Base-by-base conservation (phyloP, 768 basidiomycete species). In the Mycena amicta region DNA sequence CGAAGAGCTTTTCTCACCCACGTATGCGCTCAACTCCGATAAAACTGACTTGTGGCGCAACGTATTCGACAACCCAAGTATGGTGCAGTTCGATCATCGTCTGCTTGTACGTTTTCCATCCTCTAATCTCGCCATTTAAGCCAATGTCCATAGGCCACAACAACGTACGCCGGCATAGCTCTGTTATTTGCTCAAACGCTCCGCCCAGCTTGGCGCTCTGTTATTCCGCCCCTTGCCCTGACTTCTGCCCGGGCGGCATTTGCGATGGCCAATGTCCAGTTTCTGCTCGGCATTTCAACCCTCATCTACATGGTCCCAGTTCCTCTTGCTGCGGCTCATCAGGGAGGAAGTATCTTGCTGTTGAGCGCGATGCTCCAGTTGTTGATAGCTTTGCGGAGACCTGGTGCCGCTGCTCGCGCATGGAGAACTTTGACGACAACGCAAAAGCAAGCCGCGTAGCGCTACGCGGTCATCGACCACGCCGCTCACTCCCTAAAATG, bases 31-130 rank as follows among this genome's bases (percentile, higher is more conserved):
- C 71, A 82, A 72, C 28, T 65, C 75, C 0, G 89, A 92, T 70
- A 77, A 83, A 61, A 85, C 84, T 1, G 94, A 97, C 68, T 69
- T 84, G n/a, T 95, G 94, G 93, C 80, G 97, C 59, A 98, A 98
- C 71, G 77, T 98, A 51, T 86, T 97, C 61, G 97, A 99, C 75
- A 99, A 99, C 68, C 97, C 97, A 6, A 95, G 92, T 8, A 97
- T 96, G 0, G 95, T 95, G 6, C 97, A 99, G 70, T 98, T 98
- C 67, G 86, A 99, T 69, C 97, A 99, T 73, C 89, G 97, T 22
- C 77, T 95, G 50, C 83, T 99, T 51, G 95, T 91, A 67, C 73
- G 92, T 79, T 37, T 53, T n/a, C n/a, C n/a, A n/a, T n/a, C n/a
- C n/a, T n/a, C n/a, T n/a, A n/a, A n/a, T n/a, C n/a, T n/a, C n/a